Evolutionary conservation across 1,284 basidiomycete species (phyloP).

Genomic region (Sanghuangporus baumii): DNA sequence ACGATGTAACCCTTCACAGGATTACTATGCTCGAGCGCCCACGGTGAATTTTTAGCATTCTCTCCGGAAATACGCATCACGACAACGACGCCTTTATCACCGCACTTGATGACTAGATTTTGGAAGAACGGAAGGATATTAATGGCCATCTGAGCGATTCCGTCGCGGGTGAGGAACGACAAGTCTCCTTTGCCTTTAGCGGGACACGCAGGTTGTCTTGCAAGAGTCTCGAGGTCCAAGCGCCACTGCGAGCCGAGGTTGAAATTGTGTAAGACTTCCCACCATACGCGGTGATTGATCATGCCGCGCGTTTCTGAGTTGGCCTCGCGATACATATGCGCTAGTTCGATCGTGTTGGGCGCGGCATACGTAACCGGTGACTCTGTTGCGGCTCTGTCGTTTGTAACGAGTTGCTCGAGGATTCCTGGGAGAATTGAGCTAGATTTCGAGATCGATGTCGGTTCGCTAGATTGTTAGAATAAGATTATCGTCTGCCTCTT

Average conservation of each 20-base stretch:
- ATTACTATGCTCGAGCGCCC: constrained; percentile 45
- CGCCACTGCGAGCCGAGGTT: constrained; percentile 60
- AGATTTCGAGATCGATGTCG: constrained; percentile 84
- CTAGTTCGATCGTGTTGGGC: constrained; percentile 77
- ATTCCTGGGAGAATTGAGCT: constrained; percentile 65
- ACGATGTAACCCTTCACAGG: constrained; percentile 44
- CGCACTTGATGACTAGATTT: constrained; percentile 80
- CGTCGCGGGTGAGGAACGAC: constrained; percentile 60
- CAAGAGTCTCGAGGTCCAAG: constrained; percentile 54
- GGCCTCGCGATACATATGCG: constrained; percentile 54
- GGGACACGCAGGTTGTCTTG: constrained; percentile 39
- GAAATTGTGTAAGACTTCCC: constrained; percentile 57
- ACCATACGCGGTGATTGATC: constrained; percentile 54
- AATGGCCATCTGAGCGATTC: constrained; percentile 74
- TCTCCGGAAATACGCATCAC: constrained; percentile 50
- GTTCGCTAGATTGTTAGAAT: constrained; percentile 50
- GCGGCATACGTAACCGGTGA: constrained; percentile 64
- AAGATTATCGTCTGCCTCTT: neutral
- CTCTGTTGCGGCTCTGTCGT: constrained; percentile 19
- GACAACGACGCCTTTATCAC: constrained; percentile 59
- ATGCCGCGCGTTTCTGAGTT: constrained; percentile 41
- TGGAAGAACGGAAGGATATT: constrained; percentile 78
- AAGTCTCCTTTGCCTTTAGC: constrained; percentile 41
- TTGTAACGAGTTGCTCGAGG: constrained; percentile 25
- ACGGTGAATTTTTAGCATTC: constrained; percentile 35